Evolutionary conservation across 495 filamentous ascomycete species (phyloP), one percentile per base, ranked within the genome.

Genomic region (Penicillium goetzii): DNA sequence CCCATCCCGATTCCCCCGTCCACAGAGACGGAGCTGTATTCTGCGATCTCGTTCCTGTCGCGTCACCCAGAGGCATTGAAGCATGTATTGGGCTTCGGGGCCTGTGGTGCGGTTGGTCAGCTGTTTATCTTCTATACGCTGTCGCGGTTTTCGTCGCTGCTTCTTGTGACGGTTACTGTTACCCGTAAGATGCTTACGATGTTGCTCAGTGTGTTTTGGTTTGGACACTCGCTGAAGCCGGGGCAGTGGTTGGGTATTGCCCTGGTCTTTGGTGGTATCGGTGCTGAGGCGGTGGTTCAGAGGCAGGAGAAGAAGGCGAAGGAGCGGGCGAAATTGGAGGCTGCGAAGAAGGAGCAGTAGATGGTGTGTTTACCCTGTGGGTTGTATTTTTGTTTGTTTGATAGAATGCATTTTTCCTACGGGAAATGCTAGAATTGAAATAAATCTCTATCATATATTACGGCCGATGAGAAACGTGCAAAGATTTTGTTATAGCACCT

Each of bases 101-200:
- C 89, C n/a, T 98, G 92, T 71, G 95, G 95, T 15, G 95, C 92
- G 32, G 77, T 99, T 14, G 95, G 95, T 8, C 95, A 99, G 80
- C 86, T 98, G 8, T 99, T 99, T 74, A 97, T 99, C 65, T 99
- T 97, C 83, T 93, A 97, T 78, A 97, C 96, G 0, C 84, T 99
- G 38, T 89, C 91, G 15, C 89, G 89, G 40, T 99, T 99, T 79
- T 95, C 91, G 36, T 93, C 89, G 10, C 82, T 99, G 59, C 83
- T 98, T 55, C 87, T 99, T 30, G 95, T 97, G 14, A 99, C 95
- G 11, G 92, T 99, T 0, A 99, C 93, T 2, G 95, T 99, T 12
- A 99, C 95, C 49, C 83, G 95, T 65, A 99, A 99, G 80, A 99
- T 99, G 96, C 83, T 97, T 72, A 97, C 93, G 61, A 99, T 99